Conservation (phyloP, 108 stramenopile genomes). For the Epipyxis sp. region DNA sequence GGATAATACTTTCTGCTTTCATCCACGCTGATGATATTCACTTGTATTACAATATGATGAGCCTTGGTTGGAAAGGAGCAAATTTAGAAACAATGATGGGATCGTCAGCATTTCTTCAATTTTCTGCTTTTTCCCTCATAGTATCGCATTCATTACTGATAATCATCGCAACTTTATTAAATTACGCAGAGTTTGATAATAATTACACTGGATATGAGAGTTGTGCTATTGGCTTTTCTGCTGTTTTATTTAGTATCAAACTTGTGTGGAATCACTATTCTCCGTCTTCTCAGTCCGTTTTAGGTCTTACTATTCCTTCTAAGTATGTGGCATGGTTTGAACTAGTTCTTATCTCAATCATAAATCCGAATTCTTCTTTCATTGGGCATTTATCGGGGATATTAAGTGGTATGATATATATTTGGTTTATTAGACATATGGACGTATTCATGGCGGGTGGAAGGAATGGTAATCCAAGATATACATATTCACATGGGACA, state of each 20-base stretch:
- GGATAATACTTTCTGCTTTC: slow-evolving; percentile 44
- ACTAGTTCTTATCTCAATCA: slow-evolving; percentile 45
- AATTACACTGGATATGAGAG: slow-evolving; percentile 32
- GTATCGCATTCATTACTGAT: slow-evolving; percentile 45
- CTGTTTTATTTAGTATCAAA: slow-evolving; percentile 54
- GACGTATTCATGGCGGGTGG: too few relatives aligned
- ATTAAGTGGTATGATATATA: slow-evolving; percentile 37
- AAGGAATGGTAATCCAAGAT: too few relatives aligned
- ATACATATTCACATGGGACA: neutral
- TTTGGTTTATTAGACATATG: neutral
- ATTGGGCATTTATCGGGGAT: slow-evolving; percentile 55
- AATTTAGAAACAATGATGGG: slow-evolving; percentile 48
- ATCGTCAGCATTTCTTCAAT: slow-evolving; percentile 35
- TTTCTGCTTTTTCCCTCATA: slow-evolving; percentile 35
- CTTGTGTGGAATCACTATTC: slow-evolving; percentile 37
- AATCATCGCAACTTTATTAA: slow-evolving; percentile 37
- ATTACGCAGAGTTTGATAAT: slow-evolving; percentile 6
- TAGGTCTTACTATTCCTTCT: slow-evolving; percentile 40
- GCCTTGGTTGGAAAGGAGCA: slow-evolving; percentile 50
- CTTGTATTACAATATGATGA: slow-evolving; percentile 54
- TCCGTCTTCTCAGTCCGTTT: neutral
- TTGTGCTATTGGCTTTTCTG: slow-evolving; percentile 51
- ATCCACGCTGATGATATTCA: slow-evolving; percentile 53
- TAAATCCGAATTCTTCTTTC: slow-evolving; percentile 53
- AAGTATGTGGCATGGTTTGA: slow-evolving; percentile 52